Conservation (phyloP, 1,284 basidiomycete genomes). For the Athelia sp. region DNA sequence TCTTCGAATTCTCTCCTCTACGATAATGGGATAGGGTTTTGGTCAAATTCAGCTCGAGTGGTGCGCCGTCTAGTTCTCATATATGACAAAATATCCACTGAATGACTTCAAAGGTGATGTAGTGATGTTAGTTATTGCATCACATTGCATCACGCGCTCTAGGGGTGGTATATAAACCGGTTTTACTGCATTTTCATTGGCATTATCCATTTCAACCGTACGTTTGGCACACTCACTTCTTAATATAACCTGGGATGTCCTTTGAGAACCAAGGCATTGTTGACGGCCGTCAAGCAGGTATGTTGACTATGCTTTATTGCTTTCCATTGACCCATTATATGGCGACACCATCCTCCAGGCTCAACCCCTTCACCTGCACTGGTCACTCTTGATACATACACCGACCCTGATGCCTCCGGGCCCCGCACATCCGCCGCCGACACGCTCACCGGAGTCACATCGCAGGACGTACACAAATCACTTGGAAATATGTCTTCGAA, state of each 20-base stretch:
- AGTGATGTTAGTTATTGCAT: too few species aligned
- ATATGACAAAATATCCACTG: too few species aligned
- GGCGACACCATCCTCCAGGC: not conserved
- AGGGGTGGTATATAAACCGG: too few species aligned
- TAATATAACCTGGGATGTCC: not conserved
- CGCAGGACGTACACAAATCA: constrained; percentile 25
- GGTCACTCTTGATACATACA: constrained; percentile 7
- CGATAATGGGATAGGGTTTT: too few species aligned
- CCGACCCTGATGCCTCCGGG: constrained; percentile 8
- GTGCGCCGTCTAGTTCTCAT: too few species aligned
- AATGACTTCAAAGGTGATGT: too few species aligned
- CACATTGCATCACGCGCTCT: too few species aligned
- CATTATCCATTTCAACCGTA: too few species aligned
- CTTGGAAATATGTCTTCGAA: constrained; percentile 26
- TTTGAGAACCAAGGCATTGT: constrained; percentile 6
- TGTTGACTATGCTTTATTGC: not conserved
- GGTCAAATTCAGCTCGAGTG: too few species aligned
- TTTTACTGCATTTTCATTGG: too few species aligned
- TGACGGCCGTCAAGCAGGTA: constrained; percentile 6
- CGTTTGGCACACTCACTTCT: too few species aligned
- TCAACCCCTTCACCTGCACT: not conserved
- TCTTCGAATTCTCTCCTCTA: too few species aligned
- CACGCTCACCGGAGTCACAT: constrained; percentile 23
- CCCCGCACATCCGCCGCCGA: constrained; percentile 10
- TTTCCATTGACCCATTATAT: not conserved